Evolutionary conservation across 768 basidiomycete species (phyloP), one percentile per base, ranked within the genome.

Genomic region (Tremella mesenterica): DNA sequence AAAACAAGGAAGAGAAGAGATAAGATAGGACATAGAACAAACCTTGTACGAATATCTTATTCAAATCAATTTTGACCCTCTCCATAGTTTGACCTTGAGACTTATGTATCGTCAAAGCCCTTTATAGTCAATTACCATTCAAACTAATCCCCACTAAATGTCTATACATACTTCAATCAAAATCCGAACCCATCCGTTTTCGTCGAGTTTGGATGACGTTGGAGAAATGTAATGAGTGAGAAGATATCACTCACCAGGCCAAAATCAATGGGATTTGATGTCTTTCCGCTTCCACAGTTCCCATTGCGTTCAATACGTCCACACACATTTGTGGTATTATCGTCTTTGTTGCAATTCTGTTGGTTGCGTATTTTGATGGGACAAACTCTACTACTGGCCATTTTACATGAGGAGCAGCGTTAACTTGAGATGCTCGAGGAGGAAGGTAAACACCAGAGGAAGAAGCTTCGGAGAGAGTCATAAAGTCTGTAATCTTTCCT

Each of bases 61-160:
- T 82, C 26, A 96, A 77, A 67, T 96, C 91, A 36, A 96, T 88
- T 68, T 85, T 90, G 57, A 96, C 90, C 25, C 88, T 83, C 28
- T 90, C 85, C 10, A 97, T 77, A 0, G 93, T 66, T 43, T 69
- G 67, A 31, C 67, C 67, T 53, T 65, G 54, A 27, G 50, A 50
- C 23, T 65, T 63, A 36, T 57, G 54, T 27, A 50, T 49, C 3
- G 55, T 56, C 30, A 55, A 33, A 14, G 60, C 63, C 55, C 50
- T 52, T n/a, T n/a, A n/a, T n/a, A n/a, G n/a, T n/a, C n/a, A n/a
- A n/a, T n/a, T n/a, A n/a, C n/a, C n/a, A n/a, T n/a, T n/a, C n/a
- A n/a, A n/a, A n/a, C n/a, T n/a, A n/a, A n/a, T n/a, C n/a, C n/a
- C n/a, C n/a, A n/a, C n/a, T n/a, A n/a, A n/a, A n/a, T n/a, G n/a